These are phyloP conservation scores for Prunus kanzakura DNA, from an alignment of 306 rosid species.

Conservation along the genomic window DNA sequence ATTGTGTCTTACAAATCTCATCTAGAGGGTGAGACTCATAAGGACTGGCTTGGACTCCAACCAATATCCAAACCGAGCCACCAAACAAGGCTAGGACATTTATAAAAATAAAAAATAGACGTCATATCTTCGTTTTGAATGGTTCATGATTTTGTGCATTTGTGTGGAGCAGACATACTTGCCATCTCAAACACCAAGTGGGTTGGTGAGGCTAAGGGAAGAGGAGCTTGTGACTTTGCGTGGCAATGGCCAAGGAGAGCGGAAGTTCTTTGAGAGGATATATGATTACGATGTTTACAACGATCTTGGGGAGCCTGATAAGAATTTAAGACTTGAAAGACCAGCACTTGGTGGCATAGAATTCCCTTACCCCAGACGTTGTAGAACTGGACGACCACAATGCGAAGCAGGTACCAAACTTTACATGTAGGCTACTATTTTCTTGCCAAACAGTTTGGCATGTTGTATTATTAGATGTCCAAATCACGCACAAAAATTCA, in stretches of 20 bases:
- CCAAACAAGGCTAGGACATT: too few relatives aligned
- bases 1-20: too few relatives aligned
- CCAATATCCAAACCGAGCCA: too few relatives aligned
- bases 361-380: constrained; percentile 36
- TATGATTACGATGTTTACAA: constrained; percentile 55
- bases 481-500: not conserved
- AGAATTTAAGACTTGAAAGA: constrained; percentile 19
- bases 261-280: constrained; percentile 33
- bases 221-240: constrained; percentile 37
- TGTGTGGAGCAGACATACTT: constrained; percentile 36
- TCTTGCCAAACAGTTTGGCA: not conserved
- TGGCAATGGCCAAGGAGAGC: constrained; percentile 45
- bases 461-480: not conserved
- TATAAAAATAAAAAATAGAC: too few relatives aligned
- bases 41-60: too few relatives aligned
- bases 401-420: not conserved
- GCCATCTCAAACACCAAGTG: constrained; percentile 42
- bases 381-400: constrained; percentile 35
- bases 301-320: constrained; percentile 44
- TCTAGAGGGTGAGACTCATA: too few relatives aligned
- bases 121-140: not conserved
- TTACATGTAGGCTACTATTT: not conserved
- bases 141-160: not conserved
- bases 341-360: constrained; percentile 34
- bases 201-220: constrained; percentile 36